Conservation (phyloP, 192 early-diverging fungal species). For the Backusella psychrophila region DNA sequence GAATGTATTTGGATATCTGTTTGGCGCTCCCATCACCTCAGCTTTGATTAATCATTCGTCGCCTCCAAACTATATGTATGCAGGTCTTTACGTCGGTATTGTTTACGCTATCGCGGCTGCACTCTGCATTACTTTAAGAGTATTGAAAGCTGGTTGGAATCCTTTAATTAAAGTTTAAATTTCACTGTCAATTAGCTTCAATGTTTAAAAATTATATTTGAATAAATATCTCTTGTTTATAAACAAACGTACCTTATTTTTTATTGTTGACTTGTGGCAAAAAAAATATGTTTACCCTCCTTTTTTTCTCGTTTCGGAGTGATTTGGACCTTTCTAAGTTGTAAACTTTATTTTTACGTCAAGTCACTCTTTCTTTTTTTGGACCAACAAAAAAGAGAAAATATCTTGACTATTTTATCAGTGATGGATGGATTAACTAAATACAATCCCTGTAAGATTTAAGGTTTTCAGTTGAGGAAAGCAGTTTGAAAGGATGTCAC, state of each 20-base stretch:
- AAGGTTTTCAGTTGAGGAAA: too few relatives aligned
- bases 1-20: conserved; percentile 39
- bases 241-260: background rate
- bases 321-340: background rate
- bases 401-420: too few relatives aligned
- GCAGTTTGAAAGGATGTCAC: too few relatives aligned
- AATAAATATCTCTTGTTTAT: background rate
- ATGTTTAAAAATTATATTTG: background rate
- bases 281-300: background rate
- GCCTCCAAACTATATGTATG: conserved; percentile 10
- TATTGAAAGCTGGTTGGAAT: conserved; percentile 16
- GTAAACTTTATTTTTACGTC: background rate
- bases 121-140: background rate
- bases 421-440: too few relatives aligned
- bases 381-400: too few relatives aligned
- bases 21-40: conserved; percentile 37
- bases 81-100: conserved; percentile 11
- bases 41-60: conserved; percentile 21
- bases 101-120: background rate
- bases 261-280: background rate
- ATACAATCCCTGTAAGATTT: too few relatives aligned
- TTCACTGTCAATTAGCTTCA: background rate
- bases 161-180: background rate
- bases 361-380: background rate
- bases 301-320: background rate